Evolutionary conservation across 345 rosid genomes (phyloP).

Genomic region (Brassica rapa): DNA sequence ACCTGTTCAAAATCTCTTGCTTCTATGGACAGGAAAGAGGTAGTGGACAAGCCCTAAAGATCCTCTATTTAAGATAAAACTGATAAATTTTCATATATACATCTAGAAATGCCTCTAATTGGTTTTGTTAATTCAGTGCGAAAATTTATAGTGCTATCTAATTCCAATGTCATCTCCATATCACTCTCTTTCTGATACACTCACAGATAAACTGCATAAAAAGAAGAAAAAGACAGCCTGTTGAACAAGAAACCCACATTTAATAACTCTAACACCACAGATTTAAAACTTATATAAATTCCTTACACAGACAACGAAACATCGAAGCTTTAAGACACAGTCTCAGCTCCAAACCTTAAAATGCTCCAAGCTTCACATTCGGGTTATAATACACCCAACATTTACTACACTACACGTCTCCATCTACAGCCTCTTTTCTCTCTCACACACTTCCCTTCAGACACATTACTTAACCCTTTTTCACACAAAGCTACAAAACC

Average conservation of each 20-base stretch:
- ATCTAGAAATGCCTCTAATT: not conserved
- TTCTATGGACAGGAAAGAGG: too few species aligned
- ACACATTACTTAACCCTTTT: constrained; percentile 11
- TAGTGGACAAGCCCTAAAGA: not conserved
- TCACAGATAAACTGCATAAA: not conserved
- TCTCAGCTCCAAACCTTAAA: constrained; percentile 15
- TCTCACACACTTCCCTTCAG: constrained; percentile 2
- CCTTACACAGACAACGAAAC: constrained; percentile 22
- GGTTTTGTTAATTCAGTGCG: not conserved
- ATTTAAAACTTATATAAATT: too few species aligned
- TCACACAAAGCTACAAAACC: constrained; percentile 4
- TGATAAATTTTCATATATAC: not conserved
- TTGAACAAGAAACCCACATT: constrained; percentile 14
- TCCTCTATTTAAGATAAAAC: too few species aligned
- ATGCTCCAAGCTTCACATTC: constrained; percentile 17
- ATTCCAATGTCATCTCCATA: constrained; percentile 4
- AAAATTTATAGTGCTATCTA: not conserved
- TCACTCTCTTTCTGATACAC: constrained; percentile 9
- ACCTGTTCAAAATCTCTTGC: not conserved
- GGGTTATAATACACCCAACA: constrained; percentile 1
- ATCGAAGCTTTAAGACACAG: not conserved
- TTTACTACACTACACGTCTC: constrained; percentile 35
- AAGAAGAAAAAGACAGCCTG: constrained; percentile 1
- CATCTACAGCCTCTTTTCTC: constrained; percentile 16
- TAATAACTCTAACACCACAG: too few species aligned